Evolutionary conservation across 805 yeast genomes (phyloP).

Genomic region (Candida koratica): DNA sequence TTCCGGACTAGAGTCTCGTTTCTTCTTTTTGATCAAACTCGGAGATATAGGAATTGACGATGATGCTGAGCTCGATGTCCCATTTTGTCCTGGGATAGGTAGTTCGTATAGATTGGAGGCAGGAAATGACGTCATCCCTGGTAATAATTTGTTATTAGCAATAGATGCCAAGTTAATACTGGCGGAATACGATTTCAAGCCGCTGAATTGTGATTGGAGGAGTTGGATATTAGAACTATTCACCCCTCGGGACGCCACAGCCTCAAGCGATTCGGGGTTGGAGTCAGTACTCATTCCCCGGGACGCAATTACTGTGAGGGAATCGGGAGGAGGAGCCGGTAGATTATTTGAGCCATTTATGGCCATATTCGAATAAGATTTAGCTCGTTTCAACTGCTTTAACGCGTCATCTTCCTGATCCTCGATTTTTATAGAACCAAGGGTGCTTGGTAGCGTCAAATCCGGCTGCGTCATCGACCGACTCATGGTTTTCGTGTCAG

Average conservation of each 20-base stretch:
- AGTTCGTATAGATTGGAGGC: slow-evolving; percentile 4
- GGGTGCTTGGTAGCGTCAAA: slow-evolving; percentile 23
- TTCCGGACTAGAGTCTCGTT: slow-evolving; percentile 13
- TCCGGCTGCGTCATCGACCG: slow-evolving; percentile 13
- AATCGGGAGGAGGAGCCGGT: neutral
- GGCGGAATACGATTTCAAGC: slow-evolving; percentile 43
- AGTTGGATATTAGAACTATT: slow-evolving; percentile 22
- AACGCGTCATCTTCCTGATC: slow-evolving; percentile 43
- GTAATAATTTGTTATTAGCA: slow-evolving; percentile 31
- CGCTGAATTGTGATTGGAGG: slow-evolving; percentile 23
- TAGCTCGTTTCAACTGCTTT: slow-evolving; percentile 37
- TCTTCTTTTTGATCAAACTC: slow-evolving; percentile 2
- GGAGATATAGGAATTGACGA: slow-evolving; percentile 3
- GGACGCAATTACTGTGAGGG: too few species aligned
- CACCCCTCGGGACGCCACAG: neutral
- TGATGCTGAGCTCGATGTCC: slow-evolving; percentile 3
- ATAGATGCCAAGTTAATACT: slow-evolving; percentile 53
- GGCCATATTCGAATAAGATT: slow-evolving; percentile 19
- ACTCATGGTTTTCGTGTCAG: slow-evolving; percentile 5
- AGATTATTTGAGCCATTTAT: neutral
- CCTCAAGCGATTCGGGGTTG: neutral
- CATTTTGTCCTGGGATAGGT: slow-evolving; percentile 8
- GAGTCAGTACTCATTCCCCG: neutral
- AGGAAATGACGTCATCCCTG: slow-evolving; percentile 24
- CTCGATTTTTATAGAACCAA: slow-evolving; percentile 33